Evolutionary conservation across 495 filamentous ascomycete genomes (phyloP).

Genomic region (Aspergillus affinis): DNA sequence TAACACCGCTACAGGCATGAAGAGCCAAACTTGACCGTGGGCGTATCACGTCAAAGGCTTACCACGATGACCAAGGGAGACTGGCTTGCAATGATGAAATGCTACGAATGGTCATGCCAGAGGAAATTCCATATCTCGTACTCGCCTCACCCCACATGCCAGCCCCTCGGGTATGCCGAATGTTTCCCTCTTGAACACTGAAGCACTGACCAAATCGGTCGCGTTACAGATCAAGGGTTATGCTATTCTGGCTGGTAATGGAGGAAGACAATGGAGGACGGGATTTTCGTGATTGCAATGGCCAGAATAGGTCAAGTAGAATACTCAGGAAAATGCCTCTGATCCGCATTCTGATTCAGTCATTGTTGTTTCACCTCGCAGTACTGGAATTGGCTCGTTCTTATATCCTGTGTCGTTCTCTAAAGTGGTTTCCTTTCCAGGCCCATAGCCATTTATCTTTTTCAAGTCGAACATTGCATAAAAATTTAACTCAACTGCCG

Average conservation of each 20-base stretch:
- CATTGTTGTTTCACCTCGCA: neutral
- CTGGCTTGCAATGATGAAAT: neutral
- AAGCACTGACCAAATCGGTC: neutral
- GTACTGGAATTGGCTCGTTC: neutral
- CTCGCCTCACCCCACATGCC: neutral
- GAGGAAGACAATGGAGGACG: too few relatives aligned
- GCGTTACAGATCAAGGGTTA: neutral
- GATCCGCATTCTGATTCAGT: neutral
- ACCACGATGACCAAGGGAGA: neutral
- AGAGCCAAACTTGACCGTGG: neutral
- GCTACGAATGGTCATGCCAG: neutral
- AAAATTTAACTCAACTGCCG: neutral
- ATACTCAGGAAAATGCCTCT: neutral
- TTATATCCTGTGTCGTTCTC: neutral
- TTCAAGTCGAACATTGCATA: neutral
- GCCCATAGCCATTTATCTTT: neutral
- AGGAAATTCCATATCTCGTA: neutral
- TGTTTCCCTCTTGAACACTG: neutral
- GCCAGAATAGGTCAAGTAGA: too few relatives aligned
- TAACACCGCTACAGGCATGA: neutral
- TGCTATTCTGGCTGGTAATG: neutral
- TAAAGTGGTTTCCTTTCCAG: neutral
- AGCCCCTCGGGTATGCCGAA: neutral
- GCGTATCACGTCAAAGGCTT: neutral
- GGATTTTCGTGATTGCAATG: too few relatives aligned